Evolutionary conservation across 2,329 filamentous ascomycete species (phyloP), one percentile per base, ranked within the genome.

Genomic region (Thielaviopsis musarum): DNA sequence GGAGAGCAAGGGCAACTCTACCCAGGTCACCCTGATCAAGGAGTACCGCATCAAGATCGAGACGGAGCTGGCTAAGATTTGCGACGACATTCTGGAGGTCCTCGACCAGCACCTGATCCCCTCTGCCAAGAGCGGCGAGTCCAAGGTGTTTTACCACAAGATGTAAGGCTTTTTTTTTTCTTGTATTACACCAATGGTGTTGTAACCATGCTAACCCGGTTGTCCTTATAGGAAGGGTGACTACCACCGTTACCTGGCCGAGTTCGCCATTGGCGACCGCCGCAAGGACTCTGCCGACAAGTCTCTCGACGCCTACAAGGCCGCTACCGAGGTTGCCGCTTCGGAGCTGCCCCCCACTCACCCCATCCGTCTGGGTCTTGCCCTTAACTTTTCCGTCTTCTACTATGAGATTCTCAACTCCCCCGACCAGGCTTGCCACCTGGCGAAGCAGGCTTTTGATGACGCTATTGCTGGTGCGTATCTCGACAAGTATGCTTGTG

Each of bases 331-430:
- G 70, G 91, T 97, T 70, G 93, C 93, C 68, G 91, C 96, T 81
- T 95, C 88, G 66, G 91, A 97, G 76, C 85, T 97, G 68, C 91
- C 91, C 64, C 91, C 91, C 64, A 97, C 93, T 63, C 91, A 97
- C 81, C 91, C 91, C 69, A 97, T 97, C 78, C 91, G 91, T 70
- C 88, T 97, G 66, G 91, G 91, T 74, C 86, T 97, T 70, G 91
- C 91, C 67, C 84, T 97, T 68, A 97, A 96, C 86, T 96, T 97
- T 84, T 95, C 91, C 65, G 91, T 96, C 70, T 97, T 96, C 82
- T 97, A 97, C 85, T 98, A 98, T 75, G 93, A 98, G 84, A 98
- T 97, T 73, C 81, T 97, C 70, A 98, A 97, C 81, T 90, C 91
- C 52, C 91, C 91, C 65, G 93, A 97, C 74, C 91, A 94, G 78